Evolutionary conservation across 352 stramenopile species (phyloP).

Genomic region (Saprolegnia parasitica): DNA sequence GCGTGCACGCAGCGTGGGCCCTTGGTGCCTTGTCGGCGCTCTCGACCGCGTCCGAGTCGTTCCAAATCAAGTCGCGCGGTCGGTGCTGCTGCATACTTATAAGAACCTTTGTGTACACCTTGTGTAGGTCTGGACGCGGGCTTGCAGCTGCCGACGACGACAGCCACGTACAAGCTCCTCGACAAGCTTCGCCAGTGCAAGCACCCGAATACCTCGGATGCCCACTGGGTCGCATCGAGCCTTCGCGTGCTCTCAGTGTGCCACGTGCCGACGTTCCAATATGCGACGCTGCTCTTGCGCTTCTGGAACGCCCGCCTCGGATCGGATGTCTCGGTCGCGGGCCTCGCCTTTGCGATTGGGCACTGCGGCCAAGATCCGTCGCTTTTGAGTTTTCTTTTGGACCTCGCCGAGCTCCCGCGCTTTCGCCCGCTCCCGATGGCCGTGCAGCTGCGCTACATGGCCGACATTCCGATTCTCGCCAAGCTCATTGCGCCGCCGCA

Average conservation of each 20-base stretch:
- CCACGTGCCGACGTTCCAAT: conserved; percentile 27
- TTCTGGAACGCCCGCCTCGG: conserved; percentile 19
- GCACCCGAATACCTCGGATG: background rate
- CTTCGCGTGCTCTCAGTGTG: conserved; percentile 4
- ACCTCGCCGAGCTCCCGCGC: conserved; percentile 8
- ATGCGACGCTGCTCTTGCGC: conserved; percentile 19
- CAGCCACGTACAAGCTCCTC: conserved; percentile 25
- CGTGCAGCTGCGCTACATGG: conserved; percentile 7
- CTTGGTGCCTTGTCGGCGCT: conserved; percentile 12
- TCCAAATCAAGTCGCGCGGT: conserved; percentile 26
- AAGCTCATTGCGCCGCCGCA: conserved; percentile 18
- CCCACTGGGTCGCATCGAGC: conserved; percentile 6
- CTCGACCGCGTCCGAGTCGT: conserved; percentile 2
- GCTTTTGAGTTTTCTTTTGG: conserved; percentile 25
- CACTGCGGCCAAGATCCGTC: conserved; percentile 28
- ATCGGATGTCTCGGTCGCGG: background rate
- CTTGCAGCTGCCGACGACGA: conserved; percentile 18
- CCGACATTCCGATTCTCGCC: conserved; percentile 5
- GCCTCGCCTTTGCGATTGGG: conserved; percentile 4
- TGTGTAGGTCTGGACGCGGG: conserved; percentile 23
- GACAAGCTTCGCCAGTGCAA: conserved; percentile 26
- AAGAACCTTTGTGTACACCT: no score
- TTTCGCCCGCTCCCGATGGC: conserved; percentile 8
- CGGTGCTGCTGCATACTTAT: background rate
- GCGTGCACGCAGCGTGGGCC: conserved; percentile 22